Evolutionary conservation across 768 basidiomycete species (phyloP).

Genomic region (Megacollybia marginata): DNA sequence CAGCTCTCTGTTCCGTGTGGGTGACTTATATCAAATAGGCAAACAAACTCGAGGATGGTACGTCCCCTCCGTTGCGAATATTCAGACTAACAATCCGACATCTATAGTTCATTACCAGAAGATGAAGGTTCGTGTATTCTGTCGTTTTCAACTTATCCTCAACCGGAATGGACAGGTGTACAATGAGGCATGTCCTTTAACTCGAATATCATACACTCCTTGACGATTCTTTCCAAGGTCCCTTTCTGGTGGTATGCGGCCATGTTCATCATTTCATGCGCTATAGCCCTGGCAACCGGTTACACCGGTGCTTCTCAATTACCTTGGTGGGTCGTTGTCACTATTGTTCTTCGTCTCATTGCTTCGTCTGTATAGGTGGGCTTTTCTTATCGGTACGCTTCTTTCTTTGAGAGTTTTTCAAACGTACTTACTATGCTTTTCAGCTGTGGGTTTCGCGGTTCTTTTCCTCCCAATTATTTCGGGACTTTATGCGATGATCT

Average conservation of each 20-base stretch:
- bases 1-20: not conserved
- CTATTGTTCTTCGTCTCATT: not conserved
- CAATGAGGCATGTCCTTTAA: too few species aligned
- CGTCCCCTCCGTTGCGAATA: not conserved
- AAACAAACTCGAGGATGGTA: conserved; percentile 4
- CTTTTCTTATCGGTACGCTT: conserved; percentile 7
- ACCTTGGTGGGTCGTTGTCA: conserved; percentile 35
- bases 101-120: conserved; percentile 18
- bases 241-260: conserved; percentile 46
- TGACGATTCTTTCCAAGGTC: conserved; percentile 19
- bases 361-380: conserved; percentile 3
- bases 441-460: conserved; percentile 9
- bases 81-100: not conserved
- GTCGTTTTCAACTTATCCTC: too few species aligned
- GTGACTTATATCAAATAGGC: not conserved
- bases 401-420: not conserved
- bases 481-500: conserved; percentile 34
- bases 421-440: not conserved
- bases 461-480: conserved; percentile 43
- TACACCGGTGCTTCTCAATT: conserved; percentile 47
- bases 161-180: too few species aligned
- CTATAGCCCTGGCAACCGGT: conserved; percentile 45
- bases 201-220: not conserved
- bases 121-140: conserved; percentile 25
- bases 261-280: conserved; percentile 34